Percentiles rank a stretch among this genome's conserved stretches.
Conservation (phyloP, 495 filamentous ascomycete species). For the Penicillium samsonianum region DNA sequence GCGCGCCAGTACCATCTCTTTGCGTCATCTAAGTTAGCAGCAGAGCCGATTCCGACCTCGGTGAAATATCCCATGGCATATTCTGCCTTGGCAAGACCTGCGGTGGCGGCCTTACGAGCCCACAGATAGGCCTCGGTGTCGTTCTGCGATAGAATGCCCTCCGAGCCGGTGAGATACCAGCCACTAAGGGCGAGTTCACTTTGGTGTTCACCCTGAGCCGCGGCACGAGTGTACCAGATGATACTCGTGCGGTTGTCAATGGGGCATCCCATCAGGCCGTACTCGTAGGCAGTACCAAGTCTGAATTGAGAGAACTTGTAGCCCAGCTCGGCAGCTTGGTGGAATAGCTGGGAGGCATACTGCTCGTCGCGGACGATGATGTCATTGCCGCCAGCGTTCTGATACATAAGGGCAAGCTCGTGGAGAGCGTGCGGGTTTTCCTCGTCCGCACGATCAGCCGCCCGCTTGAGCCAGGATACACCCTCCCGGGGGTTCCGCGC, state of each 20-base stretch:
- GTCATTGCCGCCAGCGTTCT: slow-evolving; percentile 65
- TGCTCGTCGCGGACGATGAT: slow-evolving; percentile 75
- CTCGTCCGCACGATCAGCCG: slow-evolving; percentile 81
- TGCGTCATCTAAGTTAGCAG: slow-evolving; percentile 85
- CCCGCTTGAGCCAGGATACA: slow-evolving; percentile 86
- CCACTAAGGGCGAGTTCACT: slow-evolving; percentile 88
- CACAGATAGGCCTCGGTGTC: slow-evolving; percentile 97
- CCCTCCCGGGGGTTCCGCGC: slow-evolving; percentile 81
- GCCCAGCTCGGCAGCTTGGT: slow-evolving; percentile 83
- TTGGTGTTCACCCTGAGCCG: slow-evolving; percentile 92
- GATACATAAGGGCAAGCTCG: slow-evolving; percentile 86
- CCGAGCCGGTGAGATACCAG: slow-evolving; percentile 93
- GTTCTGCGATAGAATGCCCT: slow-evolving; percentile 84
- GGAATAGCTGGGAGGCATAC: slow-evolving; percentile 78
- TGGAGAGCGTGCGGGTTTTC: slow-evolving; percentile 96
- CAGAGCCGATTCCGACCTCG: slow-evolving; percentile 89
- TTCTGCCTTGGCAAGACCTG: slow-evolving; percentile 85
- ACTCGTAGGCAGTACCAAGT: slow-evolving; percentile 85
- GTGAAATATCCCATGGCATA: slow-evolving; percentile 99
- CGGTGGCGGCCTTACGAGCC: slow-evolving; percentile 87
- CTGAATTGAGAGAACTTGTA: slow-evolving; percentile 96
- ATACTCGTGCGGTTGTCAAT: slow-evolving; percentile 84
- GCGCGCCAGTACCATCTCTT: slow-evolving; percentile 98
- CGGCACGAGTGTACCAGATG: slow-evolving; percentile 89
- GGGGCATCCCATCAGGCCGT: slow-evolving; percentile 77